phyloP scores from a whole-genome alignment of 176 grass and related monocot genomes.

The Ananas comosus region DNA sequence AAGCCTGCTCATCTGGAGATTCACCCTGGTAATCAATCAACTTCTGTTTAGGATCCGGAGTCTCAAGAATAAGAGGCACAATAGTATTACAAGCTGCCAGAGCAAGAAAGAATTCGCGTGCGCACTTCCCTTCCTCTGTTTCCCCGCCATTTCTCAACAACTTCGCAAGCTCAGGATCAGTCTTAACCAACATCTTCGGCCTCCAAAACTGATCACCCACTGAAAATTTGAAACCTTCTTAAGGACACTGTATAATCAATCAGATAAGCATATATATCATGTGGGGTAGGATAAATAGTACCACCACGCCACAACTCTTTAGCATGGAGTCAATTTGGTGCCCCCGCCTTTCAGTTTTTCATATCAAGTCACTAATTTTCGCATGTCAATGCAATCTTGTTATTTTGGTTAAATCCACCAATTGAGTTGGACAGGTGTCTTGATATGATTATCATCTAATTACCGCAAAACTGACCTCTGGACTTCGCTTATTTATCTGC shows the following conservation, averaged over 20 bases:
- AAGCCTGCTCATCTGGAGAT: conserved; percentile 82
- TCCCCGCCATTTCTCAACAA: conserved; percentile 33
- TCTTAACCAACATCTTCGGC: conserved; percentile 58
- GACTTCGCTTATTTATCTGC: too few species aligned
- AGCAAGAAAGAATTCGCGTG: conserved; percentile 62
- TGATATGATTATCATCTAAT: too few species aligned
- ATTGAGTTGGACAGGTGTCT: too few species aligned
- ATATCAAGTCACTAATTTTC: too few species aligned
- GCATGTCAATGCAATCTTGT: too few species aligned
- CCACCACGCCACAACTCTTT: background rate
- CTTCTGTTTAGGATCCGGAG: conserved; percentile 46
- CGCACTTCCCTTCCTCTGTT: conserved; percentile 36
- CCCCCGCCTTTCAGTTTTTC: too few species aligned
- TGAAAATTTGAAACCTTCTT: conserved; percentile 19
- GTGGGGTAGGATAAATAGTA: background rate
- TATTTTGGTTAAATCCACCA: too few species aligned
- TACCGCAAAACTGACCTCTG: too few species aligned
- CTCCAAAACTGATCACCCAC: conserved; percentile 61
- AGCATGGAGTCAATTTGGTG: too few species aligned
- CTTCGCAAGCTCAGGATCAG: conserved; percentile 46
- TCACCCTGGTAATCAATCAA: conserved; percentile 87
- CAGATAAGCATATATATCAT: background rate
- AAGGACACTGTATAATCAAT: background rate
- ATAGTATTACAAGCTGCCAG: conserved; percentile 76
- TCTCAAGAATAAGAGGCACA: conserved; percentile 57